phyloP scores from a whole-genome alignment of 2,329 filamentous ascomycete genomes.

The Cladosporium sp. region DNA sequence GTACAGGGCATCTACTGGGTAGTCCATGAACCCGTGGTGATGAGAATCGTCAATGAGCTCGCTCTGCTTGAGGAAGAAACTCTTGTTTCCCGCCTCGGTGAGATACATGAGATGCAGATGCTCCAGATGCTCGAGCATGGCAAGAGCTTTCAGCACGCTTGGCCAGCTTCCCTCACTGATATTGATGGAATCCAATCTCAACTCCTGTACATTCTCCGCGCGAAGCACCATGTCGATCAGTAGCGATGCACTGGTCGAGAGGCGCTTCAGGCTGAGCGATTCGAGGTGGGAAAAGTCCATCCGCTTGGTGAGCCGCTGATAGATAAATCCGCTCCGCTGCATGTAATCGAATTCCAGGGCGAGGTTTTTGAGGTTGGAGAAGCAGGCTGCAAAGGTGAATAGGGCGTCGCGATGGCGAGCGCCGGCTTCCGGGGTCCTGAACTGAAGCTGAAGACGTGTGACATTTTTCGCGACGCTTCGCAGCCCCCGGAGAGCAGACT shows the following conservation, averaged over 20 bases:
- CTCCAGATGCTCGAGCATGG: constrained; percentile 17
- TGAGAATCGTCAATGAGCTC: constrained; percentile 1
- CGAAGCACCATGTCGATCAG: not conserved
- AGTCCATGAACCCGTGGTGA: not conserved
- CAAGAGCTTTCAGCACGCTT: constrained; percentile 19
- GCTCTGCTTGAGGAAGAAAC: constrained; percentile 22
- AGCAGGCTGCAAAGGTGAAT: not conserved
- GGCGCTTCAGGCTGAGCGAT: not conserved
- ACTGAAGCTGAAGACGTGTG: not conserved
- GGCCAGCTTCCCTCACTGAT: constrained; percentile 21
- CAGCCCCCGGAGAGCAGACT: constrained; percentile 7
- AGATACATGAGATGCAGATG: constrained; percentile 26
- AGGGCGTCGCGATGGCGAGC: not conserved
- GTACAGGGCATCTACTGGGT: not conserved
- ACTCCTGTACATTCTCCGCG: not conserved
- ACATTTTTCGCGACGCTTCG: not conserved
- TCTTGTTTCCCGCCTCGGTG: constrained; percentile 17
- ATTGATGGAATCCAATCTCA: constrained; percentile 15
- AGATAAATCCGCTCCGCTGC: not conserved
- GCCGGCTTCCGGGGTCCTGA: not conserved
- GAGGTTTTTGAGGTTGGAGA: constrained; percentile 16
- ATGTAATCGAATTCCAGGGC: constrained; percentile 7
- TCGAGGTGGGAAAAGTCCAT: constrained; percentile 1
- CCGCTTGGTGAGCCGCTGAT: not conserved
- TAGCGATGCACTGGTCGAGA: not conserved